Percentiles rank a stretch among this genome's conserved stretches.
Evolutionary conservation across 495 filamentous ascomycete genomes (phyloP).

Genomic region (Neurospora sp.): DNA sequence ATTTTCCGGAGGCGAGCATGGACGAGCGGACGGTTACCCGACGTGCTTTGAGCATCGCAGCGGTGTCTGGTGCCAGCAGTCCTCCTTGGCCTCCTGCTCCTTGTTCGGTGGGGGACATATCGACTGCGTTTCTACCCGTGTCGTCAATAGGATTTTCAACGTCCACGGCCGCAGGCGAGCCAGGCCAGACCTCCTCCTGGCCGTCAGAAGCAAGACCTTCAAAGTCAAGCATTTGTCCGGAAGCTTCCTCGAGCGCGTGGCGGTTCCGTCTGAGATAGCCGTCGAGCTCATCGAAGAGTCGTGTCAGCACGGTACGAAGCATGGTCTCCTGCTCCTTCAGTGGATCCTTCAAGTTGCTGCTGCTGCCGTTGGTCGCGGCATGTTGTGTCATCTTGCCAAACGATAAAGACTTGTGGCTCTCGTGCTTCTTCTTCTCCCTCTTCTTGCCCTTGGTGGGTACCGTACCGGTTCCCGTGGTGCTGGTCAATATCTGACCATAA

Average conservation of each 20-base stretch:
- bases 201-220: constrained; percentile 2
- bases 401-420: background rate
- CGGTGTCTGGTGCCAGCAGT: background rate
- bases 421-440: background rate
- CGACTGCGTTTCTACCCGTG: background rate
- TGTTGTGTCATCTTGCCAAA: background rate
- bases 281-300: constrained; percentile 12
- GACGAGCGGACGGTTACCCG: constrained; percentile 17
- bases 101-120: background rate
- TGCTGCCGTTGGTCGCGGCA: background rate
- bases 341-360: background rate
- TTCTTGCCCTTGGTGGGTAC: background rate
- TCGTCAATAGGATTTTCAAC: background rate
- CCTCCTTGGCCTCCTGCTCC: background rate
- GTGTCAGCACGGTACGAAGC: constrained; percentile 2
- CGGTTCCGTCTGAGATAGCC: constrained; percentile 13
- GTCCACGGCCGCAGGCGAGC: background rate
- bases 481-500: background rate
- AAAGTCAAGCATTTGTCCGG: constrained; percentile 12
- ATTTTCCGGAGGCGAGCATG: background rate
- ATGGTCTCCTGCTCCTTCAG: constrained; percentile 5
- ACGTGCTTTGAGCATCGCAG: background rate
- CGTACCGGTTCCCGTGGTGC: background rate
- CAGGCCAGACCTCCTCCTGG: constrained; percentile 3
- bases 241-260: constrained; percentile 5